These are phyloP conservation scores for Dictyostelium firmibasis DNA, from an alignment of 78 protist species.

Conservation along the genomic window DNA sequence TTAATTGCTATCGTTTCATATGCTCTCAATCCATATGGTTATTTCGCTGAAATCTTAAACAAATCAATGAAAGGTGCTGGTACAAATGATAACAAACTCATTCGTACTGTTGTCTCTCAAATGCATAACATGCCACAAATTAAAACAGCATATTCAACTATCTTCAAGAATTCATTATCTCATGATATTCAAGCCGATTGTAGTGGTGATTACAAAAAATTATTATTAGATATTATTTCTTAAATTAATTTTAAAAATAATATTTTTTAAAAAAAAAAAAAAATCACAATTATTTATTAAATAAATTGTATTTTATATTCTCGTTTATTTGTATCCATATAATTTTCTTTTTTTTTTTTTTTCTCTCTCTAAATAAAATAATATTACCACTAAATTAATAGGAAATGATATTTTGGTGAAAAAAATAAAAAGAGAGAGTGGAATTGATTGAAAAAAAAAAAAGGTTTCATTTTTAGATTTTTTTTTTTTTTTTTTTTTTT, in stretches of 20 bases:
- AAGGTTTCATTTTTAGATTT: too few species aligned
- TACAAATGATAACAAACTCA: constrained; percentile 55
- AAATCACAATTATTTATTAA: not conserved
- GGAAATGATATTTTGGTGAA: too few species aligned
- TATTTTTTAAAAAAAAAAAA: not conserved
- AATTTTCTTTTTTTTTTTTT: too few species aligned
- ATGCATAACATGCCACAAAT: constrained; percentile 14
- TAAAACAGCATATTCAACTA: not conserved
- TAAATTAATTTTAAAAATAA: not conserved
- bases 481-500: not conserved
- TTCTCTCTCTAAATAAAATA: too few species aligned
- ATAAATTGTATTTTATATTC: not conserved
- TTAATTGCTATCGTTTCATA: constrained; percentile 19
- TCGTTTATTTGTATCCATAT: too few species aligned
- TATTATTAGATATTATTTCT: constrained; percentile 12
- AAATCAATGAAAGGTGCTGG: constrained; percentile 68
- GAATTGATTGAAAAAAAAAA: not conserved
- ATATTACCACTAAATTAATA: too few species aligned
- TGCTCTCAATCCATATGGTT: constrained; percentile 26
- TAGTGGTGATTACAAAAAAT: constrained; percentile 54
- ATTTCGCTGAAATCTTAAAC: constrained; percentile 44
- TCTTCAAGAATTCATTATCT: not conserved
- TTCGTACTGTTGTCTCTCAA: constrained; percentile 25
- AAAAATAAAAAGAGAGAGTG: too few species aligned
- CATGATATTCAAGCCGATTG: constrained; percentile 6